Base-by-base conservation (phyloP, 306 rosid genomes). In the Hippophae rhamnoides region DNA sequence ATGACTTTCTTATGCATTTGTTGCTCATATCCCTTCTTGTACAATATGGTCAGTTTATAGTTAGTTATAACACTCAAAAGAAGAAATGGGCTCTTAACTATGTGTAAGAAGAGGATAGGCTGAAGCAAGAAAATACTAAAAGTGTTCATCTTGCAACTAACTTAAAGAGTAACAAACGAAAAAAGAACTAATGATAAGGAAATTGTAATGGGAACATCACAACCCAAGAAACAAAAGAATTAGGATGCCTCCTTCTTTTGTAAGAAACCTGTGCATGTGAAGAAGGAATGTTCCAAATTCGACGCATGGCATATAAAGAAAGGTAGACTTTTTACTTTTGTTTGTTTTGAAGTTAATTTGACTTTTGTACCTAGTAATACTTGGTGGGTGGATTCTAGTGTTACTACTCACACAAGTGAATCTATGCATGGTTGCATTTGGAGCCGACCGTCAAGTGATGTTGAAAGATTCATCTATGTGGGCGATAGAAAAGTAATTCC, bases 71-170 rank as follows among this genome's bases (percentile, higher is more conserved):
- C 7, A 38, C 25, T 38, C 48, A 57, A 7, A 57, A 57, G 1
- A 47, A 57, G 3, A 57, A 57, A 11, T 57, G 47, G 47, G 41
- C 26, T 13, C 12, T 11, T 5, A 27, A 60, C 3, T 60, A 43
- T 60, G 65, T 60, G 10, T 10, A 60, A 23, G 65, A 60, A 5
- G 65, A 60, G 12, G 54, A 60, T 26, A 60, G 44, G 10, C 8
- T 63, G 0, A 5, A 63, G 1, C 0, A 5, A 0, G 52, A 63
- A 0, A 52, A 40, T 41, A 8, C 4, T 5, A 51, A 52, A 42
- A 42, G 59, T 52, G 51, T 42, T 52, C 14, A 63, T 42, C 14
- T 63, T 0, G 52, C 59, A 23, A 3, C 51, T 5, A 40, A 41
- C 9, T 63, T 41, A 18, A 14, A 63, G 42, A 6, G 6, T 4